Evolutionary conservation across 495 filamentous ascomycete species (phyloP), one percentile per base, ranked within the genome.

Genomic region (Endocarpon pusillum): DNA sequence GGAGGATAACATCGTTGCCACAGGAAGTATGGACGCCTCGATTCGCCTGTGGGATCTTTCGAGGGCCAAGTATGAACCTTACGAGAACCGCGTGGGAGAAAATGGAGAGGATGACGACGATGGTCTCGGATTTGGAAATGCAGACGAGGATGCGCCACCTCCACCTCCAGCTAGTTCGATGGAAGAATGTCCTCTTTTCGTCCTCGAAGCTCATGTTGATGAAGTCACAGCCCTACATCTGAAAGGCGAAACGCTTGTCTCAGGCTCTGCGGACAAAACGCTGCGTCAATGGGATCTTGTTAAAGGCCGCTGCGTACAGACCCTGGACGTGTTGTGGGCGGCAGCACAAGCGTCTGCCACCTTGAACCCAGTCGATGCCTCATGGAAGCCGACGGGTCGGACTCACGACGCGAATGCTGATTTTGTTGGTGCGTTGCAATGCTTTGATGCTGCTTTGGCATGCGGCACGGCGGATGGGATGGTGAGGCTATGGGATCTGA

Each of bases 401-500:
- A 57, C 60, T 23, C 73, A 73, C 21, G 73, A 80, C 53, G 65
- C 67, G 4, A 71, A 74, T 12, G 83, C 85, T 1, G 83, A 93
- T 43, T 99, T 99, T 54, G 85, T 99, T 16, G 89, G 89, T 21
- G 79, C 89, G 1, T 47, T 99, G 30, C 89, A 99, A 53, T 89
- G 89, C 39, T 99, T 96, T 50, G 89, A 96, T 56, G 84, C 89
- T 11, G 89, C 89, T 5, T 64, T 99, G 37, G 89, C 89, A n/a
- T 96, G 91, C 46, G 89, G 89, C 38, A 99, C 89, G 9, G 89
- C 89, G 1, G 89, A 99, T 49, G 91, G 89, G 16, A 93, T 96
- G 83, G 85, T 99, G 21, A 69, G 89, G 28, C 58, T 99, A 11
- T 99, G 89, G 89, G 89, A 99, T 74, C 62, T 99, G 44, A 64